Evolutionary conservation across 2,329 filamentous ascomycete species (phyloP).

Genomic region (Neoscytalidium dimidiatum): DNA sequence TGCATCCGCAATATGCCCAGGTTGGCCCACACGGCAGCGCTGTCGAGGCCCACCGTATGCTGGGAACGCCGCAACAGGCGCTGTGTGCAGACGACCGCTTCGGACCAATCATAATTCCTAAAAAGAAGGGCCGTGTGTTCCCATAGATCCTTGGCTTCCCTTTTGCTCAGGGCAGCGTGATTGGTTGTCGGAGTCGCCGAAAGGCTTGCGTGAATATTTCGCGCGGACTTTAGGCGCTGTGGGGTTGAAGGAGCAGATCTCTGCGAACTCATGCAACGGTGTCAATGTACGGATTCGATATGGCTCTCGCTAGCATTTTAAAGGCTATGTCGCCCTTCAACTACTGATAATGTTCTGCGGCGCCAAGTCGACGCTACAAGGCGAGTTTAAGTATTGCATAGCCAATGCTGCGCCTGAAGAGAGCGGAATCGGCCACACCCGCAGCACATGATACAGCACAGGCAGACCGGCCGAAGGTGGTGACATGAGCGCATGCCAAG

Average conservation of each 20-base stretch:
- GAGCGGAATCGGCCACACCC: background rate
- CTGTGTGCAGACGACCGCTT: conserved; percentile 5
- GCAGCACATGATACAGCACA: background rate
- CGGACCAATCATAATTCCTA: conserved; percentile 9
- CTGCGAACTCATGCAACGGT: conserved; percentile 2
- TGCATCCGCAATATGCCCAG: conserved; percentile 16
- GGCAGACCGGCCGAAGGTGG: background rate
- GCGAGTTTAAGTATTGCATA: background rate
- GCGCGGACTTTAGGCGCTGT: background rate
- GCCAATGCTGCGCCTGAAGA: background rate
- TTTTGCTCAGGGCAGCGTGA: background rate
- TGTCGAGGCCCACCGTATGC: background rate
- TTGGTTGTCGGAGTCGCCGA: background rate
- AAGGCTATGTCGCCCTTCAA: background rate
- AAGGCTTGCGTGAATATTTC: background rate
- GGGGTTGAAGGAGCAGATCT: background rate
- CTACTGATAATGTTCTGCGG: background rate
- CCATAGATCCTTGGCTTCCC: conserved; percentile 13
- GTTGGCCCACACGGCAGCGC: conserved; percentile 17
- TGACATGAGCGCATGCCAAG: background rate
- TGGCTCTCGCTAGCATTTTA: background rate
- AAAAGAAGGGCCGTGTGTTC: conserved; percentile 12
- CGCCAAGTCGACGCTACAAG: background rate
- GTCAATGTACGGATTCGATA: background rate
- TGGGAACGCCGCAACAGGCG: conserved; percentile 1